phyloP scores from a whole-genome alignment of 164 flowering plant species.

The Houttuynia cordata region DNA sequence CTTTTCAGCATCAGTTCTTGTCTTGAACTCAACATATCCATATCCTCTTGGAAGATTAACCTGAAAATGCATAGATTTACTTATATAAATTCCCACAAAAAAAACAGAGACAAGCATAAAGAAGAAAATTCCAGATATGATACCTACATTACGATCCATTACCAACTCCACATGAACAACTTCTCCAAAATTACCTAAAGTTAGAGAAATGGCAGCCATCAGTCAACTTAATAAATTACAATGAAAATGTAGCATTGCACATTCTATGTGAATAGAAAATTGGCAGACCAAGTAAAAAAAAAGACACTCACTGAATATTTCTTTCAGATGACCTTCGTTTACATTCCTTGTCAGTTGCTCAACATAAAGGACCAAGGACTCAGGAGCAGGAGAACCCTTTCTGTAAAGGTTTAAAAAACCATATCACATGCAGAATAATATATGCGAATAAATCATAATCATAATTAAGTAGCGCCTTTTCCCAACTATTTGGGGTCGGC shows the following conservation, averaged over 20 bases:
- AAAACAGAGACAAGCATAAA: not conserved
- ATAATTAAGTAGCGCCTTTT: too few relatives aligned
- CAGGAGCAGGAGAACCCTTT: conserved; percentile 53
- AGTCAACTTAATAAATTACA: not conserved
- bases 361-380: conserved; percentile 72
- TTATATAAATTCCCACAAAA: not conserved
- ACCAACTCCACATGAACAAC: conserved; percentile 69
- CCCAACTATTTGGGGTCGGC: too few relatives aligned
- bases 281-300: not conserved
- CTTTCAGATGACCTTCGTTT: conserved; percentile 84
- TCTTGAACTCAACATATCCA: conserved; percentile 91
- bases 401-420: conserved; percentile 24
- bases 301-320: conserved; percentile 68
- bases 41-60: conserved; percentile 85
- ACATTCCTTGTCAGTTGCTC: conserved; percentile 89
- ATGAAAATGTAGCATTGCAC: not conserved
- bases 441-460: not conserved
- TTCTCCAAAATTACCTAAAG: conserved; percentile 85
- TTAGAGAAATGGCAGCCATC: not conserved
- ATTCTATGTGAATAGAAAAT: not conserved
- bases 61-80: conserved; percentile 26
- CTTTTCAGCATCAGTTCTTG: conserved; percentile 84
- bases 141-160: conserved; percentile 74
- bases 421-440: not conserved
- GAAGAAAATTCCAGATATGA: not conserved